Evolutionary conservation across 495 filamentous ascomycete genomes (phyloP).

Genomic region (Aspergillus leporis): DNA sequence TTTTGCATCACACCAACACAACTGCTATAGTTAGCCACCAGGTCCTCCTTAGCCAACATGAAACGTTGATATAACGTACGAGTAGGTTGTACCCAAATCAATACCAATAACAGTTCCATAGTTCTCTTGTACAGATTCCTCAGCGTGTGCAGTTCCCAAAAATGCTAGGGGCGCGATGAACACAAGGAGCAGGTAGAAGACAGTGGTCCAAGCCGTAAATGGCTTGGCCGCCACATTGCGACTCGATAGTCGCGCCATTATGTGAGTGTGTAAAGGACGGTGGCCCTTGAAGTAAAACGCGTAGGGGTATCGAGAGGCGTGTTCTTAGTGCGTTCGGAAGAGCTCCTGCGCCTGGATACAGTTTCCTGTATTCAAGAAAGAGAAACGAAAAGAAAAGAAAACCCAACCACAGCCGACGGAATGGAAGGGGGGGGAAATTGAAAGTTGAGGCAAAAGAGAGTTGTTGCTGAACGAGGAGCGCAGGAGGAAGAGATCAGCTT

Average conservation of each 20-base stretch:
- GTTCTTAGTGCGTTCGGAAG: slow-evolving; percentile 2
- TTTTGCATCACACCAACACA: slow-evolving; percentile 99
- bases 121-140: slow-evolving; percentile 70
- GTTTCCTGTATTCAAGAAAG: slow-evolving; percentile 5
- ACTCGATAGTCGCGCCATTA: slow-evolving; percentile 50
- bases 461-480: slow-evolving; percentile 11
- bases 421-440: slow-evolving; percentile 8
- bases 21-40: slow-evolving; percentile 24
- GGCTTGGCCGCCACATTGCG: slow-evolving; percentile 48
- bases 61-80: slow-evolving; percentile 42
- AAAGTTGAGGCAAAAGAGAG: slow-evolving; percentile 5
- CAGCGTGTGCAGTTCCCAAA: slow-evolving; percentile 70
- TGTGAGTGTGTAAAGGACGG: slow-evolving; percentile 23
- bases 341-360: neutral
- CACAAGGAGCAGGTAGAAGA: slow-evolving; percentile 82
- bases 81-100: slow-evolving; percentile 98
- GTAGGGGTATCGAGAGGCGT: slow-evolving; percentile 6
- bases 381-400: slow-evolving; percentile 12
- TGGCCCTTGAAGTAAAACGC: slow-evolving; percentile 1
- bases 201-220: slow-evolving; percentile 64
- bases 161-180: slow-evolving; percentile 76
- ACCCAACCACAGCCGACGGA: slow-evolving; percentile 23
- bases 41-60: slow-evolving; percentile 9
- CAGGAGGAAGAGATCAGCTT: slow-evolving; percentile 12
- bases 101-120: slow-evolving; percentile 96